Base-by-base conservation (phyloP, 176 grass and related monocot species). In the Eleusine coracana region DNA sequence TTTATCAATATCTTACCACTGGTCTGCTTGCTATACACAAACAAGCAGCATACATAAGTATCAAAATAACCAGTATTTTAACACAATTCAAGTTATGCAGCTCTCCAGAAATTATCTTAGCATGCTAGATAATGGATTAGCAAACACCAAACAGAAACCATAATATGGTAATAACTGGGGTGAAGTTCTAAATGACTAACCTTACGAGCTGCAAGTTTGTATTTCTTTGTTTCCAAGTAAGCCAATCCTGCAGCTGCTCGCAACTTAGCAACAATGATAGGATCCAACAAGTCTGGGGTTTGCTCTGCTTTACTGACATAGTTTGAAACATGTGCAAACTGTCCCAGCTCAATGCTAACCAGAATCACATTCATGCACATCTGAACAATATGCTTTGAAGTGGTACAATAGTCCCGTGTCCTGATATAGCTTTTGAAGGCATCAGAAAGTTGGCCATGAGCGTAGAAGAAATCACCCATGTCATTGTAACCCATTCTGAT, bases 401-500 rank as follows among this genome's bases (percentile, higher is more conserved):
- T 99, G 45, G 97, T 99, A 80, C 97, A 99, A 80, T 99, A 99
- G 67, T 99, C 97, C 46, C 97, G 91, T 28, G 97, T 99, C 58
- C 97, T 77, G 73, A 99, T 87, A 84, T 96, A 99, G 82, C 82
- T 96, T 72, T 99, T 99, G 82, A 99, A 99, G 36, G 97, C 91
- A 44, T 99, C 97, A 5, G 92, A 85, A 68, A 99, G 93, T 48
- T 88, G 83, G 12, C 97, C 97, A 69, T 92, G 97, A 73, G 83
- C 80, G 62, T 96, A 99, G 78, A 86, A 96, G 88, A 99, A 99
- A 72, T 99, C 93, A 44, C 93, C 97, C 25, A 93, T 88, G 68
- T 99, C 97, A 63, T 94, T 99, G 75, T 92, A 99, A 40, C 97
- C 97, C 97, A 99, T 99, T 82, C 97, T 92, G 78, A 99, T 99